phyloP scores from a whole-genome alignment of 305 asterid genomes.

The Coffea humblotiana region DNA sequence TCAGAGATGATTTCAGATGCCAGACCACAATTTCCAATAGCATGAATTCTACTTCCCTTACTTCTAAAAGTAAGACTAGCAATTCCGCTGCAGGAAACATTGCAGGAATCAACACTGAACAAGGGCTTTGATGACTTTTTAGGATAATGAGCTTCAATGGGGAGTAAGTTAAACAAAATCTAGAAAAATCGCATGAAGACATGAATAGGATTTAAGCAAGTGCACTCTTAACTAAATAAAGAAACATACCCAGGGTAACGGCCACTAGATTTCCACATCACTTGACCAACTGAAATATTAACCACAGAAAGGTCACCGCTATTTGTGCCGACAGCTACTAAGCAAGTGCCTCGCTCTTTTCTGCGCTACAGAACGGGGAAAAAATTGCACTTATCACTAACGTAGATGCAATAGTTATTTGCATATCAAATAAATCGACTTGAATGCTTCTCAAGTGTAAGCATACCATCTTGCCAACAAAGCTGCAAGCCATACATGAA shows the following conservation, averaged over 20 bases:
- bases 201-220: neutral
- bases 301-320: constrained; percentile 28
- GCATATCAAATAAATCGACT: neutral
- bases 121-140: neutral
- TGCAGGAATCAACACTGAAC: neutral
- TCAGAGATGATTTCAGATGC: constrained; percentile 27
- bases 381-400: constrained; percentile 3
- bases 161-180: neutral
- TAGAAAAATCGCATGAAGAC: neutral
- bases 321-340: constrained; percentile 31
- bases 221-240: neutral
- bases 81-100: constrained; percentile 30
- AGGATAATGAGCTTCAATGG: neutral
- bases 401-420: neutral
- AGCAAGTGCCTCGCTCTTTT: constrained; percentile 25
- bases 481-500: constrained; percentile 30
- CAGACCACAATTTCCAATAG: constrained; percentile 26
- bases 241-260: constrained; percentile 28
- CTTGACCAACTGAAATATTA: constrained; percentile 19
- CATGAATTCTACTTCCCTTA: constrained; percentile 23
- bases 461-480: constrained; percentile 33
- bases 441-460: neutral
- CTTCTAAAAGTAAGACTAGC: constrained; percentile 25
- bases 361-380: constrained; percentile 19
- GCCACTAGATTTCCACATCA: constrained; percentile 29